A percentile compares a stretch with the other conserved stretches of the same genome.
Evolutionary conservation across 2,329 filamentous ascomycete species (phyloP).

Genomic region (Phyllosticta citrichinensis): DNA sequence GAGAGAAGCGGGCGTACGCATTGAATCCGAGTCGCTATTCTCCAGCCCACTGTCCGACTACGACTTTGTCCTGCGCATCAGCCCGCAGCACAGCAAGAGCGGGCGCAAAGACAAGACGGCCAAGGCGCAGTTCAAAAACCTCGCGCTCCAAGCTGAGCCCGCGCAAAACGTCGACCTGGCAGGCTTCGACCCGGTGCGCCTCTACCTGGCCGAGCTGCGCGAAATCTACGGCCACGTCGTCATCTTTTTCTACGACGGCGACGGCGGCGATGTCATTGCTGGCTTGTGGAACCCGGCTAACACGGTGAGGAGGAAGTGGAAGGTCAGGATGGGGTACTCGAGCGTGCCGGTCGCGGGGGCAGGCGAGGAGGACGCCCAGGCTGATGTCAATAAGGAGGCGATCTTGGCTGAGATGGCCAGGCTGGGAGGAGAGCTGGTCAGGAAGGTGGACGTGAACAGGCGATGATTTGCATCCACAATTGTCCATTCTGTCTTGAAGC

Average conservation of each 20-base stretch:
- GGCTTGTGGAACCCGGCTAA: slow-evolving; percentile 56
- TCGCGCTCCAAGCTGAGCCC: slow-evolving; percentile 49
- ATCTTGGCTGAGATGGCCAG: slow-evolving; percentile 64
- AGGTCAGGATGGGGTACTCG: slow-evolving; percentile 60
- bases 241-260: slow-evolving; percentile 69
- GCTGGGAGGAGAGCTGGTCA: slow-evolving; percentile 50
- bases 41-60: slow-evolving; percentile 64
- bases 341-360: slow-evolving; percentile 41
- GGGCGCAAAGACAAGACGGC: slow-evolving; percentile 24
- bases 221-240: slow-evolving; percentile 57
- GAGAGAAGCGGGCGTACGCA: slow-evolving; percentile 16
- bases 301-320: slow-evolving; percentile 48
- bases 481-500: too few relatives aligned
- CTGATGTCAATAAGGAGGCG: slow-evolving; percentile 56
- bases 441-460: slow-evolving; percentile 9
- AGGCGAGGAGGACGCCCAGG: slow-evolving; percentile 31
- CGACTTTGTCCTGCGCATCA: slow-evolving; percentile 73
- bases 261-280: slow-evolving; percentile 47
- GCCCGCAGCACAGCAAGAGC: slow-evolving; percentile 39
- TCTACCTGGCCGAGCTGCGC: slow-evolving; percentile 59
- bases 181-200: slow-evolving; percentile 49
- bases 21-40: slow-evolving; percentile 54
- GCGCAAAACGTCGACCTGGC: slow-evolving; percentile 33
- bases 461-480: background rate
- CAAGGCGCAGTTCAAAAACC: slow-evolving; percentile 63